A percentile compares a stretch with the other conserved stretches of the same genome.
Evolutionary conservation across 352 stramenopile genomes (phyloP).

Genomic region (Globisporangium abappressorium): DNA sequence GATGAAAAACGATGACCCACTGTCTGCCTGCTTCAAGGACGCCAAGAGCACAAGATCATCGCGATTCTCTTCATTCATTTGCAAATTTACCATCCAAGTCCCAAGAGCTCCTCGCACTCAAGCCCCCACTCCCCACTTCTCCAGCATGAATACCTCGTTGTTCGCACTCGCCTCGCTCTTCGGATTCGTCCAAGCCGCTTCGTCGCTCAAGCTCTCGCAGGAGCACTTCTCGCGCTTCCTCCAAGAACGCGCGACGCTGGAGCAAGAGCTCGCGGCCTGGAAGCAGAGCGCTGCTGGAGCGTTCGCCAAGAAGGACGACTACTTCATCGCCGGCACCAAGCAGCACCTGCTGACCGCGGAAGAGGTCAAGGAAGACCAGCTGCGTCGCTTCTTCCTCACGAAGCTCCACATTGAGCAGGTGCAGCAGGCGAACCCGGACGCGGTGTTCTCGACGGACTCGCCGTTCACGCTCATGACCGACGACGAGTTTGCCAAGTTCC

Average conservation of each 20-base stretch:
- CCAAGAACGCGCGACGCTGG: slow-evolving; percentile 33
- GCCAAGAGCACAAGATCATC: not conserved
- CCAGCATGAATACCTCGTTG: slow-evolving; percentile 31
- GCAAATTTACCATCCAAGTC: slow-evolving; percentile 28
- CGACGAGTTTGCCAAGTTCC: slow-evolving; percentile 56
- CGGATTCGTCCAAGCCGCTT: slow-evolving; percentile 13
- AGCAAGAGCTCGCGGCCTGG: slow-evolving; percentile 42
- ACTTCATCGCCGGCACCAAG: slow-evolving; percentile 24
- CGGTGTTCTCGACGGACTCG: slow-evolving; percentile 60
- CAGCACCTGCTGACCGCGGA: slow-evolving; percentile 14
- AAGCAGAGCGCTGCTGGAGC: slow-evolving; percentile 46
- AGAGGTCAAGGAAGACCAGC: slow-evolving; percentile 31
- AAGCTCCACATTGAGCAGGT: slow-evolving; percentile 58
- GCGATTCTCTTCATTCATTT: slow-evolving; percentile 22
- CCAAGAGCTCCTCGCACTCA: not conserved
- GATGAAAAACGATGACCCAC: too few relatives aligned
- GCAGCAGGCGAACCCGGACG: slow-evolving; percentile 51
- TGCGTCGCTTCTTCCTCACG: slow-evolving; percentile 57
- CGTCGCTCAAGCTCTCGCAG: slow-evolving; percentile 24
- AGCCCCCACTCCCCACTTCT: slow-evolving; percentile 13
- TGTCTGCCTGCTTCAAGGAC: not conserved
- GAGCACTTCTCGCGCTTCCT: slow-evolving; percentile 44
- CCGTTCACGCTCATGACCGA: slow-evolving; percentile 75
- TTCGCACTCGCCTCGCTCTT: slow-evolving; percentile 27
- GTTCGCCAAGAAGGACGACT: slow-evolving; percentile 46